phyloP scores from a whole-genome alignment of 2,329 filamentous ascomycete species.

The Stachybotrys elegans region DNA sequence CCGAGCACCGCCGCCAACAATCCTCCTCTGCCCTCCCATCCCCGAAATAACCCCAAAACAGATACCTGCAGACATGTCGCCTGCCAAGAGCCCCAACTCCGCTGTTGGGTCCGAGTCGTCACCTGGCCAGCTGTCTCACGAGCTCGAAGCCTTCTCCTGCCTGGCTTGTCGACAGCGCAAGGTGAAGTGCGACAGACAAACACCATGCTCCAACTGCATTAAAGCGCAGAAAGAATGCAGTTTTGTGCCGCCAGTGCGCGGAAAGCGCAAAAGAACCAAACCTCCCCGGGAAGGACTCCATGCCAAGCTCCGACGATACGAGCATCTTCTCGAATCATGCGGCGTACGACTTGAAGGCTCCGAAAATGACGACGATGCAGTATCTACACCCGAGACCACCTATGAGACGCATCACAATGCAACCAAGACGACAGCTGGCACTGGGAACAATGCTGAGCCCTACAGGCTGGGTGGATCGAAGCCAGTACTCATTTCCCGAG shows the following conservation, averaged over 20 bases:
- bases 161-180: slow-evolving; percentile 21
- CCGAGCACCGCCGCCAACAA: neutral
- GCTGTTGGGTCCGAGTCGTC: neutral
- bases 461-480: neutral
- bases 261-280: slow-evolving; percentile 18
- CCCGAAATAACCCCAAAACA: neutral
- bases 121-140: too few relatives aligned
- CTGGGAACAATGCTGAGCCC: neutral
- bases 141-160: neutral
- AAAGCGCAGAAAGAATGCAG: slow-evolving; percentile 30
- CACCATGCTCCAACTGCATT: slow-evolving; percentile 38
- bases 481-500: neutral
- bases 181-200: slow-evolving; percentile 34
- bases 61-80: neutral
- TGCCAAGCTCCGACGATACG: slow-evolving; percentile 59
- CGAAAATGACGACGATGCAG: neutral
- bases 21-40: neutral
- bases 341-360: slow-evolving; percentile 4
- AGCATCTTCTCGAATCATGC: slow-evolving; percentile 8
- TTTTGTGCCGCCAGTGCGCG: slow-evolving; percentile 22
- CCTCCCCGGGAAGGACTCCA: slow-evolving; percentile 42
- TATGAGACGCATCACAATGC: neutral
- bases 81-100: neutral
- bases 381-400: neutral
- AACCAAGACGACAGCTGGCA: neutral